phyloP scores from a whole-genome alignment of 2,329 filamentous ascomycete genomes.

The Chaetomium globosum region DNA sequence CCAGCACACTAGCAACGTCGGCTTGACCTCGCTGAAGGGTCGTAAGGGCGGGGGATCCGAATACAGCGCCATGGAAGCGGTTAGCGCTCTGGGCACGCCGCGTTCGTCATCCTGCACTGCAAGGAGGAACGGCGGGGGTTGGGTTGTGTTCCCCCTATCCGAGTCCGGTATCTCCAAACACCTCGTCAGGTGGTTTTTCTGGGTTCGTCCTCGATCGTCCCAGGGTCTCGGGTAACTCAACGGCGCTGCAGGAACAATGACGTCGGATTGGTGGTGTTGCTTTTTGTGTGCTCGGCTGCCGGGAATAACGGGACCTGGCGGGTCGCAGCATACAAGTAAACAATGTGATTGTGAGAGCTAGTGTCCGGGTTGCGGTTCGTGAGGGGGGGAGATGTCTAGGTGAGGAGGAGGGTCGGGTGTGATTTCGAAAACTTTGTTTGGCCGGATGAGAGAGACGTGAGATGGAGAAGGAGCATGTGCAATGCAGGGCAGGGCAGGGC shows the following conservation, averaged over 20 bases:
- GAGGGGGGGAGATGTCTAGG: constrained; percentile 6
- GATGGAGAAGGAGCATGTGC: background rate
- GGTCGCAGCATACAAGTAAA: constrained; percentile 23
- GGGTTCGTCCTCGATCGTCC: constrained; percentile 2
- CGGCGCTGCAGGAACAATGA: constrained; percentile 25
- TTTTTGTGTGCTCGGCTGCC: constrained; percentile 27
- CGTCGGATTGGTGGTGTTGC: constrained; percentile 25
- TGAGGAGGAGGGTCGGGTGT: background rate
- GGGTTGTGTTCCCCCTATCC: constrained; percentile 24
- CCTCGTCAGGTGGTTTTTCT: background rate
- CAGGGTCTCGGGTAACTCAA: constrained; percentile 3
- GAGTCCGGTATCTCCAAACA: background rate
- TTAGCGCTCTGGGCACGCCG: constrained; percentile 41
- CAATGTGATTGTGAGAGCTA: constrained; percentile 21
- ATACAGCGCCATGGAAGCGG: constrained; percentile 57
- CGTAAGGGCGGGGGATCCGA: constrained; percentile 55
- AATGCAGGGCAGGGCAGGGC: background rate
- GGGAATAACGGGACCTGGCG: constrained; percentile 27
- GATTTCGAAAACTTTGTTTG: background rate
- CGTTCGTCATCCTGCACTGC: constrained; percentile 65
- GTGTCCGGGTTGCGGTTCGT: constrained; percentile 20
- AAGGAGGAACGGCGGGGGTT: constrained; percentile 60
- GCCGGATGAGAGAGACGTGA: background rate
- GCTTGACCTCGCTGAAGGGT: constrained; percentile 66
- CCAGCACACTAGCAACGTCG: constrained; percentile 94